These are phyloP conservation scores for Monosporascus sp. DNA, from an alignment of 2,329 filamentous ascomycete genomes.

Conservation along the genomic window DNA sequence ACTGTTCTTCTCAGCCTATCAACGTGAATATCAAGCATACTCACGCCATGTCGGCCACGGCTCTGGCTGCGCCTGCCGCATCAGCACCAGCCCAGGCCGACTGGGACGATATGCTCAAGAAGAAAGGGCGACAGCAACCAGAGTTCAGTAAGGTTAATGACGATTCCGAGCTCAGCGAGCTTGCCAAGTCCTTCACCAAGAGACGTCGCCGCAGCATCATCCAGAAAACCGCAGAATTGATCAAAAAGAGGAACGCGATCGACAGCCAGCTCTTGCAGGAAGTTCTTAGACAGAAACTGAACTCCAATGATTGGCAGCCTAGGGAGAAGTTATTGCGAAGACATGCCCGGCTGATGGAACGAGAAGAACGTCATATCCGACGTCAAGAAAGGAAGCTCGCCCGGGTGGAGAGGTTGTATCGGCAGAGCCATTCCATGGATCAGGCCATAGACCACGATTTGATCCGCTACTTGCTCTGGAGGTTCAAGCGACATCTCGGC, in stretches of 20 bases:
- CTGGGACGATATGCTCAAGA: not conserved
- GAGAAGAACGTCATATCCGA: conserved; percentile 11
- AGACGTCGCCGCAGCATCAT: conserved; percentile 7
- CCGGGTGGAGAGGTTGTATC: conserved; percentile 10
- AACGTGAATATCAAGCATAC: no score
- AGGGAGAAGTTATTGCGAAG: conserved; percentile 11
- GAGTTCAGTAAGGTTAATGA: not conserved
- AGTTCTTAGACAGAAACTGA: conserved; percentile 3
- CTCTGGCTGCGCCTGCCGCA: not conserved
- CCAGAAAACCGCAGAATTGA: conserved; percentile 12
- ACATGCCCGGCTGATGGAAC: conserved; percentile 6
- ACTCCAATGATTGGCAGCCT: conserved; percentile 6
- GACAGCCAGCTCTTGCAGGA: conserved; percentile 11
- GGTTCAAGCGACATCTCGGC: conserved; percentile 16
- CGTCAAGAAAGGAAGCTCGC: conserved; percentile 4
- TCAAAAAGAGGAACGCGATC: conserved; percentile 14
- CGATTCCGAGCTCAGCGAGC: conserved; percentile 1
- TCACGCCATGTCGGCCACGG: not conserved
- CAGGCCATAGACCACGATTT: conserved; percentile 13
- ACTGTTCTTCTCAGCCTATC: no score
- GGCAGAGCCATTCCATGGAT: conserved; percentile 7
- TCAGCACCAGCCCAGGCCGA: not conserved
- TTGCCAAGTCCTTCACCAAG: conserved; percentile 10
- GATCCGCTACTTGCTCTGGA: conserved; percentile 9
- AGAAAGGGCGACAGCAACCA: not conserved